Conservation (phyloP, 257 asterid genomes). For the Rehmannia glutinosa region DNA sequence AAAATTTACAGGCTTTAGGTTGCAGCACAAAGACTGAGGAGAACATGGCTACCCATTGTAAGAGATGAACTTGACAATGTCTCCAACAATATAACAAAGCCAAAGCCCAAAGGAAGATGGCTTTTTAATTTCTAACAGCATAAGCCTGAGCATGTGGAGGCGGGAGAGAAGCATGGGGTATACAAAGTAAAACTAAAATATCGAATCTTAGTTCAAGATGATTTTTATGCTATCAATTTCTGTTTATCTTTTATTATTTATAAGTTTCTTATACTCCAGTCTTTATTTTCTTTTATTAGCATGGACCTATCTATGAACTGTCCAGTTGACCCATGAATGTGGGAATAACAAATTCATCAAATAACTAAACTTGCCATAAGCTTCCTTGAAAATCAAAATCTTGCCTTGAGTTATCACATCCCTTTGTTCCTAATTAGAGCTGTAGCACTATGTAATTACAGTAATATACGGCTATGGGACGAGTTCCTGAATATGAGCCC, state of each 20-base stretch:
- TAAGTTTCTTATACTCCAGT: background rate
- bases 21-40: too few species aligned
- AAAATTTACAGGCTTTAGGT: constrained; percentile 11
- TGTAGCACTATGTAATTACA: background rate
- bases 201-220: background rate
- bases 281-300: background rate
- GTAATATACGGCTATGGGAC: background rate
- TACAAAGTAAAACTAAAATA: background rate
- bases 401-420: background rate
- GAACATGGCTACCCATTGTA: background rate
- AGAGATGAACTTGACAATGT: background rate
- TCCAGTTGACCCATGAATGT: background rate
- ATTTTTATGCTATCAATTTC: background rate
- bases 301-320: background rate
- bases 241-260: background rate
- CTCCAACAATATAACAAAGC: background rate
- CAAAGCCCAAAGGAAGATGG: constrained; percentile 4
- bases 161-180: background rate
- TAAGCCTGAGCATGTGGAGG: background rate
- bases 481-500: background rate
- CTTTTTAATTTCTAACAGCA: background rate
- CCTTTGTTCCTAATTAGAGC: background rate
- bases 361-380: background rate
- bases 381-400: background rate
- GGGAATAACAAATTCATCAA: background rate